These are phyloP conservation scores for Elsinoe necatrix DNA, from an alignment of 2,329 filamentous ascomycete genomes.

Conservation along the genomic window DNA sequence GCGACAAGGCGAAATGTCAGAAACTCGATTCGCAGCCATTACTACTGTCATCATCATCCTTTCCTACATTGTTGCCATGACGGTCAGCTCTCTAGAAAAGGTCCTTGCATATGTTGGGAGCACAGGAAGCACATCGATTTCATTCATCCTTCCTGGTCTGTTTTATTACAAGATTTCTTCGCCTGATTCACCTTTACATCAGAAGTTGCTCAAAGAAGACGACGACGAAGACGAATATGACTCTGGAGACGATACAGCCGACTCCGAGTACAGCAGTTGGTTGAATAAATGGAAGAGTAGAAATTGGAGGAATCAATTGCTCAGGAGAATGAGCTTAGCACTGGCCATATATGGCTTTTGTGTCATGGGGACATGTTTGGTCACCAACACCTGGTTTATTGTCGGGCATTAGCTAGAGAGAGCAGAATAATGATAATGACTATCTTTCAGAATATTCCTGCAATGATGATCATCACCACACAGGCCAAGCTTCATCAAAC, in stretches of 20 bases:
- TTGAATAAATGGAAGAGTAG: conserved; percentile 31
- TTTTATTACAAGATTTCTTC: conserved; percentile 99
- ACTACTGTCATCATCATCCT: conserved; percentile 78
- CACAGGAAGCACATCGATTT: conserved; percentile 90
- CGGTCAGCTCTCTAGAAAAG: conserved; percentile 78
- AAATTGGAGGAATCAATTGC: conserved; percentile 52
- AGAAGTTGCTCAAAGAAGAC: conserved; percentile 80
- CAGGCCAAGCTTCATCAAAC: background rate
- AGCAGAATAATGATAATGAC: conserved; percentile 9
- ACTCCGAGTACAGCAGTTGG: conserved; percentile 30
- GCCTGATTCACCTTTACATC: conserved; percentile 77
- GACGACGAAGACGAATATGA: conserved; percentile 66
- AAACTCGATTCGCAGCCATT: conserved; percentile 79
- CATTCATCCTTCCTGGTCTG: conserved; percentile 88
- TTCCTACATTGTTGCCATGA: conserved; percentile 83
- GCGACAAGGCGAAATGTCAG: conserved; percentile 56
- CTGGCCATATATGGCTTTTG: conserved; percentile 74
- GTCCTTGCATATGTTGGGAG: conserved; percentile 92
- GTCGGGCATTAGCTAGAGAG: conserved; percentile 47
- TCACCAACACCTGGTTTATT: conserved; percentile 75
- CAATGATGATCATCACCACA: background rate
- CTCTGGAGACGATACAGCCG: conserved; percentile 29
- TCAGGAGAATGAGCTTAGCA: conserved; percentile 65
- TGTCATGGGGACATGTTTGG: conserved; percentile 83
- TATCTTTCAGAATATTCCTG: background rate